phyloP scores from a whole-genome alignment of 2,329 filamentous ascomycete genomes.

The Pseudopithomyces chartarum region DNA sequence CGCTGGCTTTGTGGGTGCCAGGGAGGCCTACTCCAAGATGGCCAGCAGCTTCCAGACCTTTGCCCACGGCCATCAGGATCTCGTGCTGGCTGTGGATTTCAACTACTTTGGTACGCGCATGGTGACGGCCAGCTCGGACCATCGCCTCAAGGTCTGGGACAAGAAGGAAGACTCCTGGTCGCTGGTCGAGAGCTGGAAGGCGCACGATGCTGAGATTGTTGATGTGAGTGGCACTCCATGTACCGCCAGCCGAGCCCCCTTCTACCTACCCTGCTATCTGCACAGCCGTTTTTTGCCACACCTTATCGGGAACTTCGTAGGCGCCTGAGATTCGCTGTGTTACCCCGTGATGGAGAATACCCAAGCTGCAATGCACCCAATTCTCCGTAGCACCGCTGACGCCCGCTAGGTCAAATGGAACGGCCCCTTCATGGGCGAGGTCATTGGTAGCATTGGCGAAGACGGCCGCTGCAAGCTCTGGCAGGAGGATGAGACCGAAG shows the following conservation, averaged over 20 bases:
- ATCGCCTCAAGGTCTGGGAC: constrained; percentile 91
- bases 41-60: constrained; percentile 60
- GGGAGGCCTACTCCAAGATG: constrained; percentile 39
- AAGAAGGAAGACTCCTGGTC: constrained; percentile 77
- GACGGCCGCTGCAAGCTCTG: constrained; percentile 91
- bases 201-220: constrained; percentile 86
- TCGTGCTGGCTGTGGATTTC: constrained; percentile 84
- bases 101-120: constrained; percentile 92
- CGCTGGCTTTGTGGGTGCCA: constrained; percentile 33
- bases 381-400: constrained; percentile 8
- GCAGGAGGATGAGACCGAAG: constrained; percentile 85
- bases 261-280: constrained; percentile 20
- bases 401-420: constrained; percentile 82
- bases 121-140: constrained; percentile 88
- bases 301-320: constrained; percentile 6
- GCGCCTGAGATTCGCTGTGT: not conserved
- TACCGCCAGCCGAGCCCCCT: constrained; percentile 12
- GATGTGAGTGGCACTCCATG: constrained; percentile 64
- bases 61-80: constrained; percentile 76
- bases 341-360: not conserved
- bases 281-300: constrained; percentile 22
- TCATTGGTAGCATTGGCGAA: constrained; percentile 85
- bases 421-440: constrained; percentile 84
- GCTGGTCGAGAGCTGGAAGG: constrained; percentile 84
- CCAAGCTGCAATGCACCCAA: no score